Evolutionary conservation across 306 rosid genomes (phyloP), one percentile per base, ranked within the genome.

Genomic region (Alnus rubra): DNA sequence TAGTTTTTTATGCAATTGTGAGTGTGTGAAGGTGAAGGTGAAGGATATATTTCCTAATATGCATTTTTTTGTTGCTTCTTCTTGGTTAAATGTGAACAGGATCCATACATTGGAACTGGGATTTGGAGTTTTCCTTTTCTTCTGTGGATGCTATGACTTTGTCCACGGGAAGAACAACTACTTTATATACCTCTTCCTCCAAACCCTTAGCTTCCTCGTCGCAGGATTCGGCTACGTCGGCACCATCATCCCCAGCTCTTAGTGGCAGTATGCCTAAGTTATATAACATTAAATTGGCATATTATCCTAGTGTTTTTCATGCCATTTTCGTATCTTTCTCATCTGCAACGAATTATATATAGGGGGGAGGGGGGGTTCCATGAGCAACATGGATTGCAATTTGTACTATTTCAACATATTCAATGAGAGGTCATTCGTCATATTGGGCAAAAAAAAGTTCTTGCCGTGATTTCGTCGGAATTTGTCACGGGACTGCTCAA

Each of bases 121-220:
- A 86, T 95, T 95, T 73, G 99, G 94, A 3, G 87, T 71, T 3
- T 95, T 95, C 86, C 90, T 95, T 72, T 95, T 95, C 92, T 0
- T 95, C 3, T 92, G 98, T 74, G 99, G 99, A 71, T 95, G 99
- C 93, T 95, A 95, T 80, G 99, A 95, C 82, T 92, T 59, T 81
- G 93, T 87, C 35, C 92, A 95, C 39, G 99, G 99, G 80, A 91
- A 95, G 78, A 82, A 95, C 97, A 91, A 83, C 90, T 95, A 95
- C 82, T 95, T 95, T 42, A 59, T 95, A 2, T 95, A 95, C 87
- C 99, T 95, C 76, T 95, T 92, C 92, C 97, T 95, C 69, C 99
- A 95, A 83, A 92, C 98, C 78, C 13, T 95, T 33, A 63, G 87
- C 63, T 95, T 95, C 92, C 60, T 92, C 78, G 88, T 95, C 77